Evolutionary conservation across 768 basidiomycete species (phyloP).

Genomic region (Sarcodon sp.): DNA sequence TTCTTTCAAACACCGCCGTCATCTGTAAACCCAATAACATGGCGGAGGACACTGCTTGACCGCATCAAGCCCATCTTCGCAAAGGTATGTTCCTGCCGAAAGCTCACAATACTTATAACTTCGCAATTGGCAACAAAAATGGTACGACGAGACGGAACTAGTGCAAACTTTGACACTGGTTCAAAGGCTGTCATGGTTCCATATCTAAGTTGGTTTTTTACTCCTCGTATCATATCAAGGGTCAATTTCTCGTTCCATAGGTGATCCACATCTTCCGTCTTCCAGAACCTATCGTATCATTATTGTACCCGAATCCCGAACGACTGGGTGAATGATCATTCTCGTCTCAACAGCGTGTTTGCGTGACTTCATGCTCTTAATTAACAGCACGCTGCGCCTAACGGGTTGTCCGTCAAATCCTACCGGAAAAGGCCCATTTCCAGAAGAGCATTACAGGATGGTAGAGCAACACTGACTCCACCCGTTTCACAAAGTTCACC

Average conservation of each 20-base stretch:
- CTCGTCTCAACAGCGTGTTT: constrained; percentile 1
- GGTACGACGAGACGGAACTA: constrained; percentile 46
- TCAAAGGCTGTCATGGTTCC: constrained; percentile 54
- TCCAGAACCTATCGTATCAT: constrained; percentile 29
- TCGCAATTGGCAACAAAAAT: constrained; percentile 63
- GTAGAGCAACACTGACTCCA: constrained; percentile 6
- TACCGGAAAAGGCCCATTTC: constrained; percentile 4
- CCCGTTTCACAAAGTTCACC: neutral
- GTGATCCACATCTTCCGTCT: constrained; percentile 27
- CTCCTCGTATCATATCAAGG: neutral
- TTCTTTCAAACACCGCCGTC: constrained; percentile 45
- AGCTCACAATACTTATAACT: constrained; percentile 28
- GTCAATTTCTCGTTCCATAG: constrained; percentile 8
- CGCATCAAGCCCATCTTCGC: neutral
- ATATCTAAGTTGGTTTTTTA: constrained; percentile 34
- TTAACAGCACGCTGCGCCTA: constrained; percentile 26
- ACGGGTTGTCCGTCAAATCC: constrained; percentile 21
- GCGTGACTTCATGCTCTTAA: constrained; percentile 7
- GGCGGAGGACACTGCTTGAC: neutral
- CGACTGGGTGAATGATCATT: constrained; percentile 23
- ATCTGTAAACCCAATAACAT: constrained; percentile 26
- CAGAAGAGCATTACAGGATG: constrained; percentile 17
- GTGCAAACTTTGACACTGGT: constrained; percentile 55
- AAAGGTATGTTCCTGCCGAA: constrained; percentile 3
- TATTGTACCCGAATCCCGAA: constrained; percentile 26